A percentile compares a stretch with the other conserved stretches of the same genome.
Conservation (phyloP, 306 rosid genomes). For the Prunus fruticosa region DNA sequence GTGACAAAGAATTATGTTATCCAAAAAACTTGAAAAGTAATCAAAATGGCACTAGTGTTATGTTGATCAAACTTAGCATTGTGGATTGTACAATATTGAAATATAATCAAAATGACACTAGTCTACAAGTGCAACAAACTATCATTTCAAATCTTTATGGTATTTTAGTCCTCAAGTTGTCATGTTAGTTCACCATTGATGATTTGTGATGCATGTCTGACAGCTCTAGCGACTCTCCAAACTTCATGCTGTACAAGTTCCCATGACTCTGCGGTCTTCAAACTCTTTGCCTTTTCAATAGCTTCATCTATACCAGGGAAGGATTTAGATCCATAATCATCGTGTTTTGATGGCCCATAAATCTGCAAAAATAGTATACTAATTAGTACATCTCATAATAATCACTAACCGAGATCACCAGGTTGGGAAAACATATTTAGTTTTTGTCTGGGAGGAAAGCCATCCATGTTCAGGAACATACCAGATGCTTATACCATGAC, state of each 20-base stretch:
- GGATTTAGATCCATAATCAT: constrained; percentile 55
- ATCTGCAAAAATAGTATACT: constrained; percentile 31
- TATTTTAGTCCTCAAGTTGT: not conserved
- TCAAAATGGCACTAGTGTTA: too few relatives aligned
- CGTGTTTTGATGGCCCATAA: constrained; percentile 60
- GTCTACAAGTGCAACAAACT: not conserved
- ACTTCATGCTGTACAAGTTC: constrained; percentile 55
- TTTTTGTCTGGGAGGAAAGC: not conserved
- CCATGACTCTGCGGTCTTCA: constrained; percentile 53
- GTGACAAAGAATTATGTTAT: too few relatives aligned
- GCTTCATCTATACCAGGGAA: constrained; percentile 62
- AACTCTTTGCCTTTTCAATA: constrained; percentile 36
- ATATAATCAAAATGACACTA: too few relatives aligned
- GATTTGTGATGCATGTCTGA: constrained; percentile 52
- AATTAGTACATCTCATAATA: not conserved
- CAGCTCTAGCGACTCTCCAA: constrained; percentile 68
- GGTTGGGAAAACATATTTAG: not conserved
- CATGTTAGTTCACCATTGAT: constrained; percentile 53
- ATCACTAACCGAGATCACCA: not conserved
- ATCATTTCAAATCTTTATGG: not conserved
- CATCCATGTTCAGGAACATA: constrained; percentile 22
- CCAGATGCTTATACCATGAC: constrained; percentile 79
- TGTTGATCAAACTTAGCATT: too few relatives aligned
- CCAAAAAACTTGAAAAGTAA: too few relatives aligned
- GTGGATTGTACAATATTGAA: too few relatives aligned